Conservation (phyloP, 2,329 filamentous ascomycete genomes). For the Aspergillus glaucus region DNA sequence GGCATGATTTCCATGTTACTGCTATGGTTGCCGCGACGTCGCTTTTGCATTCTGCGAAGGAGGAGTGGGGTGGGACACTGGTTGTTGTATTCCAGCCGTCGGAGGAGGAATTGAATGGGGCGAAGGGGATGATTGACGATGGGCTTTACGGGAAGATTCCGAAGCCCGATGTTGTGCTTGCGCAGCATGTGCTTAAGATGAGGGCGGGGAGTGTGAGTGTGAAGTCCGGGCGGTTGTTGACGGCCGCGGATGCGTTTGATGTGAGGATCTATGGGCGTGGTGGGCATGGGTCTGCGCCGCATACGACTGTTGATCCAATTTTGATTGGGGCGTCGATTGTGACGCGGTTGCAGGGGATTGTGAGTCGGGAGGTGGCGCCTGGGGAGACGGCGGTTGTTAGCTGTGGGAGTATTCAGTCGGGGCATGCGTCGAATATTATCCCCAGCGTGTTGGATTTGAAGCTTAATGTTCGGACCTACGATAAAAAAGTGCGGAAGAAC, state of each 20-base stretch:
- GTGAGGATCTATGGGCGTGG: constrained; percentile 38
- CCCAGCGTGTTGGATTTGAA: constrained; percentile 36
- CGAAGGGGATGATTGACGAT: constrained; percentile 53
- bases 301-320: constrained; percentile 43
- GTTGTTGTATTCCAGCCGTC: constrained; percentile 58
- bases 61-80: constrained; percentile 54
- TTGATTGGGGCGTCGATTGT: constrained; percentile 40
- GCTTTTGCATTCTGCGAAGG: constrained; percentile 38
- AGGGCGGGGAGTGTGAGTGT: constrained; percentile 31
- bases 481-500: constrained; percentile 23
- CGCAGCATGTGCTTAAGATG: constrained; percentile 47
- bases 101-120: constrained; percentile 55
- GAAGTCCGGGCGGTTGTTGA: constrained; percentile 27
- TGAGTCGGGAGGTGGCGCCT: constrained; percentile 34
- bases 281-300: constrained; percentile 40
- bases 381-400: constrained; percentile 42
- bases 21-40: constrained; percentile 51
- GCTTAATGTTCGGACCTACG: constrained; percentile 37
- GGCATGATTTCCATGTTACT: constrained; percentile 61
- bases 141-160: constrained; percentile 51
- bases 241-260: constrained; percentile 31
- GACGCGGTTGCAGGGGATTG: constrained; percentile 34
- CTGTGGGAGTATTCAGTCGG: constrained; percentile 39
- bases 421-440: constrained; percentile 43
- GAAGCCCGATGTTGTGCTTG: constrained; percentile 51